A percentile compares a stretch with the other conserved stretches of the same genome.
These are phyloP conservation scores for Dioscorea cayenensis DNA, from an alignment of 116 monocot genomes.

Conservation along the genomic window DNA sequence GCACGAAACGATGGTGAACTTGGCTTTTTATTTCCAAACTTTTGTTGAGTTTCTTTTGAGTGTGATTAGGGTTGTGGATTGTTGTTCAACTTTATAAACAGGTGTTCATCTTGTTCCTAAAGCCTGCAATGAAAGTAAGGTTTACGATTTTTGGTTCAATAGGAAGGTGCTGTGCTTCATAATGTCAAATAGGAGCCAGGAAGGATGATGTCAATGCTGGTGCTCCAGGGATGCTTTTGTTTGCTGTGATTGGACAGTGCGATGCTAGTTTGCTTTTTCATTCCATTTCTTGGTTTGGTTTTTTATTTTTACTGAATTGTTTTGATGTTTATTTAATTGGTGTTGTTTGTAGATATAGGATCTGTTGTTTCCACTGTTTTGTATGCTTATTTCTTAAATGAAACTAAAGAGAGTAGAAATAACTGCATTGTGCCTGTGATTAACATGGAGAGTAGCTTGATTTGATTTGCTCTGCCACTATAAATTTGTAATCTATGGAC, in stretches of 20 bases:
- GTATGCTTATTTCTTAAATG: slow-evolving; percentile 26
- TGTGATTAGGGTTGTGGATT: too few species aligned
- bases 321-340: not conserved
- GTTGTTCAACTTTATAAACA: too few species aligned
- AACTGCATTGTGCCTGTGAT: slow-evolving; percentile 18
- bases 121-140: too few species aligned
- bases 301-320: not conserved
- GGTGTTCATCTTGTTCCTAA: too few species aligned
- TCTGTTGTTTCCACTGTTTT: slow-evolving; percentile 24
- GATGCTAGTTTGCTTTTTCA: slow-evolving; percentile 6
- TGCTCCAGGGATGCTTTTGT: slow-evolving; percentile 25
- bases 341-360: slow-evolving; percentile 23
- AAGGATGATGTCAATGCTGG: slow-evolving; percentile 23
- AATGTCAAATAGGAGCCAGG: not conserved
- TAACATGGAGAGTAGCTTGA: slow-evolving; percentile 5
- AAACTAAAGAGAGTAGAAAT: slow-evolving; percentile 5
- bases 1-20: too few species aligned
- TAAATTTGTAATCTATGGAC: not conserved
- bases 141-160: too few species aligned
- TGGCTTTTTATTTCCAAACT: too few species aligned
- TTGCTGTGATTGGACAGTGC: slow-evolving; percentile 25
- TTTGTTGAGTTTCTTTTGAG: too few species aligned
- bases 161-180: too few species aligned
- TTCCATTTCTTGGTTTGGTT: not conserved
- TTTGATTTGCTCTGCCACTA: not conserved